A percentile compares a stretch with the other conserved stretches of the same genome.
phyloP scores from a whole-genome alignment of 768 basidiomycete species.

The Tylopilus felleus region DNA sequence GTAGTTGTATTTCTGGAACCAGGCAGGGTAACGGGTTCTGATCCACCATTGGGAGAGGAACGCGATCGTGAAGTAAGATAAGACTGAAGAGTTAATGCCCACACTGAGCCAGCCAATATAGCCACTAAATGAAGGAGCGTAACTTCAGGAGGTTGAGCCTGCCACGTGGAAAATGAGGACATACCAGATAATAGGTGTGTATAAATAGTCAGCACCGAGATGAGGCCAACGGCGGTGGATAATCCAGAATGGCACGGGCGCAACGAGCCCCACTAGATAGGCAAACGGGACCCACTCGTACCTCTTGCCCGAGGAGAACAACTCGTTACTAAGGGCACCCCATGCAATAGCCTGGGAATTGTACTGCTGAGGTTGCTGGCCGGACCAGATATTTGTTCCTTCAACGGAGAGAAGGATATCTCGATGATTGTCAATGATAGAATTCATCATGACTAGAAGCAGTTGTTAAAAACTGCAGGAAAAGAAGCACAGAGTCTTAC shows the following conservation, averaged over 20 bases:
- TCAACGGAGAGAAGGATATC: slow-evolving; percentile 51
- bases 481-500: slow-evolving; percentile 22
- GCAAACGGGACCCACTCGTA: slow-evolving; percentile 41
- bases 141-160: neutral
- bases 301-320: slow-evolving; percentile 30
- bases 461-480: neutral
- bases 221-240: slow-evolving; percentile 35
- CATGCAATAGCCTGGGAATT: slow-evolving; percentile 36
- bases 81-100: slow-evolving; percentile 29
- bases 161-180: slow-evolving; percentile 3
- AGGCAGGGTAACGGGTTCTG: slow-evolving; percentile 34
- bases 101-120: slow-evolving; percentile 15
- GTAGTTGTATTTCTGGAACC: slow-evolving; percentile 40
- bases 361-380: slow-evolving; percentile 29
- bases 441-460: slow-evolving; percentile 37
- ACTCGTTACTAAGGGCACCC: slow-evolving; percentile 36
- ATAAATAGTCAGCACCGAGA: slow-evolving; percentile 26
- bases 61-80: slow-evolving; percentile 21
- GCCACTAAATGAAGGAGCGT: slow-evolving; percentile 10
- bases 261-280: slow-evolving; percentile 30
- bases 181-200: slow-evolving; percentile 30
- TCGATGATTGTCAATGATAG: slow-evolving; percentile 49
- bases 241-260: slow-evolving; percentile 42
- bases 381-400: slow-evolving; percentile 43
- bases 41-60: slow-evolving; percentile 39